Conservation (phyloP, 352 stramenopile genomes). For the Globisporangium viniferum region DNA sequence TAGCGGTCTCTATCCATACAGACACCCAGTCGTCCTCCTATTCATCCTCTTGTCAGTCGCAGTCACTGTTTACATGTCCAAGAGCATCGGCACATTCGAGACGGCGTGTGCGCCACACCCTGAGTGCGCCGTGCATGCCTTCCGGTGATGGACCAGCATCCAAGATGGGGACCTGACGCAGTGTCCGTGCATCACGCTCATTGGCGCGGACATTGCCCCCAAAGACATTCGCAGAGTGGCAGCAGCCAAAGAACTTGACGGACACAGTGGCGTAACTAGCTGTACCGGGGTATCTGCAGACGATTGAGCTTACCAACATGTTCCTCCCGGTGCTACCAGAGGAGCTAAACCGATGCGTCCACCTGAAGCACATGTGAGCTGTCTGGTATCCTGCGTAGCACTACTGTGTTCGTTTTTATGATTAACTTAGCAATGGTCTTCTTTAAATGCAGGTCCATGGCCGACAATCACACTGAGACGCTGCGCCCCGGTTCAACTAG, state of each 20-base stretch:
- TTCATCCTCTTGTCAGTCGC: background rate
- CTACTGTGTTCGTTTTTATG: too few species aligned
- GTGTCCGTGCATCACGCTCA: conserved; percentile 34
- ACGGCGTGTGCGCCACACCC: conserved; percentile 2
- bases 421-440: background rate
- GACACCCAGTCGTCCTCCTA: conserved; percentile 12
- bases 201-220: conserved; percentile 18
- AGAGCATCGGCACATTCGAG: conserved; percentile 2
- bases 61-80: background rate
- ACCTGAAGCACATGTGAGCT: conserved; percentile 27
- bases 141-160: conserved; percentile 8
- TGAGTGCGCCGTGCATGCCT: conserved; percentile 10
- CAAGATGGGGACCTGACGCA: conserved; percentile 2
- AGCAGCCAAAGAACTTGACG: conserved; percentile 15
- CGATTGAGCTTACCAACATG: conserved; percentile 31
- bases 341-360: conserved; percentile 18
- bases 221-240: conserved; percentile 22
- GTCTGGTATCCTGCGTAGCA: too few species aligned
- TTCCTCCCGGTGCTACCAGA: conserved; percentile 18
- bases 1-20: background rate
- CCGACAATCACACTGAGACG: background rate
- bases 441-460: background rate
- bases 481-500: background rate
- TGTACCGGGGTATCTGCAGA: conserved; percentile 22
- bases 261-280: conserved; percentile 21